Base-by-base conservation (phyloP, 768 basidiomycete species). In the Tulasnella sp. region DNA sequence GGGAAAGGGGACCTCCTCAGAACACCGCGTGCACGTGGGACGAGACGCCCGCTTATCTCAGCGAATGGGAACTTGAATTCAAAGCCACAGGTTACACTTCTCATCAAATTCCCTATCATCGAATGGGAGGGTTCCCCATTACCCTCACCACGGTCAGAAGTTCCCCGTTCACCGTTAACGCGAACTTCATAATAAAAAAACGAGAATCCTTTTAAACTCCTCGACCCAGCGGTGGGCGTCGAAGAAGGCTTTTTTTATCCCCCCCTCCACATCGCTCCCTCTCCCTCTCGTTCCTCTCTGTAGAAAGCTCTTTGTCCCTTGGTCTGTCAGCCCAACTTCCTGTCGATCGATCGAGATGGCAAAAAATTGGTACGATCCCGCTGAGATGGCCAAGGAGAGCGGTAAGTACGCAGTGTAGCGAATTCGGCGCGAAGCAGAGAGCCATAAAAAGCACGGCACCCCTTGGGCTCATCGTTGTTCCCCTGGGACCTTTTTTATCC, bases 321-420 rank as follows among this genome's bases (percentile, higher is more conserved):
- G 58, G 58, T 64, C 58, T 64, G 25, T 64, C 29, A 64, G 58
- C 58, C 58, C 58, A 64, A 8, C 58, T 29, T 29, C 58, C 58
- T 64, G 58, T 64, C 29, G 58, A 64, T 64, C 58, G 11, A 64
- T 64, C 36, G 36, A 38, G 34, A 68, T 68, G 67, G 64, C 29
- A 31, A 76, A 68, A 22, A 69, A 76, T 52, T 76, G 75, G 75
- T 17, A 76, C 14, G 36, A 67, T 69, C 75, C 67, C 19, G 69
- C 67, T 0, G 75, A 76, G 69, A 67, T 76, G 29, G 69, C 69
- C 36, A 76, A 76, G 40, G 67, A 68, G 0, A 69, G 29, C 58
- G 39, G 75, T 76, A 40, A 68, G 69, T 39, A 9, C 67, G 9
- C n/a, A 22, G 36, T 67, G 25, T 36, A 8, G 37, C 5, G 1